Percentiles rank a stretch among this genome's conserved stretches.
Evolutionary conservation across 1,284 basidiomycete genomes (phyloP).

Genomic region (Mrakiaceae sp.): DNA sequence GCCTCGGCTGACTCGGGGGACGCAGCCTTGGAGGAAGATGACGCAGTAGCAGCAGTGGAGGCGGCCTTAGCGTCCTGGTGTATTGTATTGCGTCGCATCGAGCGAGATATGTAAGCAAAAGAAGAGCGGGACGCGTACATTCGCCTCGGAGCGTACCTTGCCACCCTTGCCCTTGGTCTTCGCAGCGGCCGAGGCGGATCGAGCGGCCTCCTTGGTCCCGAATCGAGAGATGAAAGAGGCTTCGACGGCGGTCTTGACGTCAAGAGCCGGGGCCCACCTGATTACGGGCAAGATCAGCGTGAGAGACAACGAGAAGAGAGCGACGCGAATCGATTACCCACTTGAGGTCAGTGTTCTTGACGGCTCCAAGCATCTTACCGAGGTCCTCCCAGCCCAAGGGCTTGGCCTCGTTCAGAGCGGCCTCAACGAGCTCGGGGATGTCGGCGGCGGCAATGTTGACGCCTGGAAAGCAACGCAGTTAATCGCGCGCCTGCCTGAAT

Average conservation of each 20-base stretch:
- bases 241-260: constrained; percentile 81
- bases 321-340: constrained; percentile 17
- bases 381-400: constrained; percentile 64
- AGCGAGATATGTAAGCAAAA: background rate
- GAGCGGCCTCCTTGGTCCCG: constrained; percentile 54
- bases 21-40: constrained; percentile 19
- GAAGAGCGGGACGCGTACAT: constrained; percentile 1
- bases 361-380: constrained; percentile 54
- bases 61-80: constrained; percentile 44
- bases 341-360: constrained; percentile 54
- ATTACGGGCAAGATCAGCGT: background rate
- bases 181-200: no score
- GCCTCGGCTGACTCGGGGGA: constrained; percentile 15
- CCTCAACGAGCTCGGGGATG: constrained; percentile 49
- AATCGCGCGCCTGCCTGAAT: background rate
- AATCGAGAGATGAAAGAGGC: constrained; percentile 60
- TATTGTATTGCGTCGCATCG: background rate
- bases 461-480: constrained; percentile 40
- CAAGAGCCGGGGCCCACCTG: constrained; percentile 81
- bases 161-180: constrained; percentile 48
- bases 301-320: background rate
- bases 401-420: constrained; percentile 49
- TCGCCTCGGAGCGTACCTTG: constrained; percentile 44
- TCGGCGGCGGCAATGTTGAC: constrained; percentile 65
- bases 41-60: constrained; percentile 34